These are phyloP conservation scores for Fragaria iinumae DNA, from an alignment of 306 rosid genomes.

Conservation along the genomic window DNA sequence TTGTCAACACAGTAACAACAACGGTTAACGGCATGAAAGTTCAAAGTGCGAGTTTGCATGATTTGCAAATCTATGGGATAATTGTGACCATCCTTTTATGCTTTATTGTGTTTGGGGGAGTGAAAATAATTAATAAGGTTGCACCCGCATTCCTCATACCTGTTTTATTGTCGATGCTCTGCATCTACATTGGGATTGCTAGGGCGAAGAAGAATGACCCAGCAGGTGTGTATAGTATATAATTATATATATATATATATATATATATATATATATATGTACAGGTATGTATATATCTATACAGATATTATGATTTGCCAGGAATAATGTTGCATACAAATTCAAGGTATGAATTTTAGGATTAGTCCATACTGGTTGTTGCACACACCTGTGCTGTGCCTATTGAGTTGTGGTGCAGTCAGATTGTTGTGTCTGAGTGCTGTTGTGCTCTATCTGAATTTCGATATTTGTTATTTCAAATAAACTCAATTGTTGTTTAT, in stretches of 20 bases:
- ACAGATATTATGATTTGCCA: background rate
- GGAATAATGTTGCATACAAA: background rate
- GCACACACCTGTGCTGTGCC: background rate
- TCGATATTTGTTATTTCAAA: background rate
- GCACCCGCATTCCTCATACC: conserved; percentile 97
- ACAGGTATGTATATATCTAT: too few species aligned
- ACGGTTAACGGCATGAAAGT: conserved; percentile 65
- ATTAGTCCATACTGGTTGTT: background rate
- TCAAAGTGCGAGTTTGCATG: conserved; percentile 73
- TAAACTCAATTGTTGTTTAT: background rate
- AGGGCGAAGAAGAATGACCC: conserved; percentile 74
- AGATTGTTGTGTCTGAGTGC: background rate
- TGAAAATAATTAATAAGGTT: conserved; percentile 94
- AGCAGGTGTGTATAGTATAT: conserved; percentile 46
- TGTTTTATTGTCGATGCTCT: conserved; percentile 72
- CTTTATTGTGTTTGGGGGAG: conserved; percentile 99
- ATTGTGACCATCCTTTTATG: conserved; percentile 88
- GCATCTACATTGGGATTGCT: conserved; percentile 79
- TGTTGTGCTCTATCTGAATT: background rate
- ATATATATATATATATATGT: background rate
- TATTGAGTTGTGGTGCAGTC: background rate
- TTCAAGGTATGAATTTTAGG: background rate
- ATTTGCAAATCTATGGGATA: conserved; percentile 93
- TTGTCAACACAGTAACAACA: conserved; percentile 69
- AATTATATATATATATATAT: background rate